phyloP scores from a whole-genome alignment of 805 yeast genomes.

The Candida adriatica region DNA sequence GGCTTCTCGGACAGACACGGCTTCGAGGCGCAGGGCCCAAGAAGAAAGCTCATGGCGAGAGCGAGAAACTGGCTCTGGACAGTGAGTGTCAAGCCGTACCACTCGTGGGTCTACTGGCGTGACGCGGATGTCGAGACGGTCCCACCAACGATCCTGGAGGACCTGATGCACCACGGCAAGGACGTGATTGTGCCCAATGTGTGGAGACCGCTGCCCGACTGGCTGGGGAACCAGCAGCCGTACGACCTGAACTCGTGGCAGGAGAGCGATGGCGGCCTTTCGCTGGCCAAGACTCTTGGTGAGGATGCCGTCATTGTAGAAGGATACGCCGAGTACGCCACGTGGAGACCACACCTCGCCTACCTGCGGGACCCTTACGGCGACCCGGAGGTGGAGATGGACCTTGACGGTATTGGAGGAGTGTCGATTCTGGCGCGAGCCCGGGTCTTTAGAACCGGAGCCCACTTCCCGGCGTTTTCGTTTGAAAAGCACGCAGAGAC shows the following conservation, averaged over 20 bases:
- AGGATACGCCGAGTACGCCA: conserved; percentile 94
- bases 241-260: conserved; percentile 84
- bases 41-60: conserved; percentile 91
- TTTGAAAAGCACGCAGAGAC: conserved; percentile 97
- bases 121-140: conserved; percentile 94
- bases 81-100: conserved; percentile 85
- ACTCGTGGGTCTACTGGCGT: conserved; percentile 96
- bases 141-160: conserved; percentile 82
- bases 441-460: conserved; percentile 79
- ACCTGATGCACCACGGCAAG: conserved; percentile 83
- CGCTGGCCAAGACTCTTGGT: conserved; percentile 66
- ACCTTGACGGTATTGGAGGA: conserved; percentile 95
- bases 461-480: conserved; percentile 95
- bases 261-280: conserved; percentile 75
- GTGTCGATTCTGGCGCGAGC: conserved; percentile 91
- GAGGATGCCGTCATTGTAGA: conserved; percentile 97
- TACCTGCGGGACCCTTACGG: conserved; percentile 93
- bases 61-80: conserved; percentile 94
- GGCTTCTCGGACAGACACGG: conserved; percentile 93
- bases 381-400: conserved; percentile 89
- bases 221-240: conserved; percentile 82
- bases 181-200: conserved; percentile 95
- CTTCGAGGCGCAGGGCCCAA: conserved; percentile 91
- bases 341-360: conserved; percentile 97
- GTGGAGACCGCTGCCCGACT: conserved; percentile 86